These are phyloP conservation scores for Corymbia calophylla DNA, from an alignment of 441 rosid species.

Conservation along the genomic window DNA sequence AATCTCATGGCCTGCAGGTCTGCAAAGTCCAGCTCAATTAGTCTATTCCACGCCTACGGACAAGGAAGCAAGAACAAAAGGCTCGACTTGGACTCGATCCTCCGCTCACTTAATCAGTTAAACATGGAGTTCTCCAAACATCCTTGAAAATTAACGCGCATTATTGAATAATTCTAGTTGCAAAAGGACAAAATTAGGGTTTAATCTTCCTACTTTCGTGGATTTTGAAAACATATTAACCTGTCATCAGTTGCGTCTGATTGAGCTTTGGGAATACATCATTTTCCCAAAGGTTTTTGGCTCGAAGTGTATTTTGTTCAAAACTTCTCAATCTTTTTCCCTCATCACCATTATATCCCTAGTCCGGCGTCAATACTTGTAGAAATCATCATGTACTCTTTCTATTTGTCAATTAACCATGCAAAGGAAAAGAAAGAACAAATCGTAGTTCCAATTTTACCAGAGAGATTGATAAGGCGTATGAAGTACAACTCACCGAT, in stretches of 20 bases:
- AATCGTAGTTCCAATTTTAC: not conserved
- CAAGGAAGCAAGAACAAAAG: not conserved
- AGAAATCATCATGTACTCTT: not conserved
- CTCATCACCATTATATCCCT: not conserved
- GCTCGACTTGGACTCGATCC: not conserved
- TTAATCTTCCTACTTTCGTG: not conserved
- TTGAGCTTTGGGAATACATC: not conserved
- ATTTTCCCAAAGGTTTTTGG: not conserved
- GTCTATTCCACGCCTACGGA: not conserved
- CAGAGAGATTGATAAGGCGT: too few relatives aligned
- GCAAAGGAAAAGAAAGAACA: not conserved
- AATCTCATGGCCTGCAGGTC: not conserved
- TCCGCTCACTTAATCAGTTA: not conserved
- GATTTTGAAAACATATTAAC: not conserved
- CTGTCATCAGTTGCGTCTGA: not conserved
- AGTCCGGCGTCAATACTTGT: not conserved
- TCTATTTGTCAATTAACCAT: not conserved
- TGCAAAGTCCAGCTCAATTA: not conserved
- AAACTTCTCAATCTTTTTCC: not conserved
- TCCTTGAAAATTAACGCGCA: not conserved
- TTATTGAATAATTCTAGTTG: not conserved
- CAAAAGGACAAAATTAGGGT: not conserved
- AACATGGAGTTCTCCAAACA: not conserved
- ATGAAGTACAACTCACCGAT: not conserved
- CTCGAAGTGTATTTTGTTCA: not conserved